A percentile compares a stretch with the other conserved stretches of the same genome.
phyloP scores from a whole-genome alignment of 2,329 filamentous ascomycete genomes.

The Fusarium subglutinans region DNA sequence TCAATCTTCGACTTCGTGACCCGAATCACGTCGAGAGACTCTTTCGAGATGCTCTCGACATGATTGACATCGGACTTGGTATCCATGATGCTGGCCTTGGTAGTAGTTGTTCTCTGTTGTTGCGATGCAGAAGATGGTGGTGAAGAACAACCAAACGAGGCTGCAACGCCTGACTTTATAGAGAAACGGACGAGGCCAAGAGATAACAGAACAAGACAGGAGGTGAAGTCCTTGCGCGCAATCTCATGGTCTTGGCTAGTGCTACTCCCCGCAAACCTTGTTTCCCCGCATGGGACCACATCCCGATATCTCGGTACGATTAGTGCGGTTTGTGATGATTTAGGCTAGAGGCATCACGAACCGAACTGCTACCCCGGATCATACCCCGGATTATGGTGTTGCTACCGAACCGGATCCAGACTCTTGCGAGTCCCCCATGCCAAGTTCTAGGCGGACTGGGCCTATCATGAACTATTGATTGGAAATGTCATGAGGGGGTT shows the following conservation, averaged over 20 bases:
- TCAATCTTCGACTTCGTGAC: slow-evolving; percentile 30
- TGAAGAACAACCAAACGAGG: background rate
- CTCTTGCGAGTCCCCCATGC: background rate
- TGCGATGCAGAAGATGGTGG: slow-evolving; percentile 8
- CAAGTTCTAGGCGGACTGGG: background rate
- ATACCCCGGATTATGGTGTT: slow-evolving; percentile 14
- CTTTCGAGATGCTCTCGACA: slow-evolving; percentile 30
- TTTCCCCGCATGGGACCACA: slow-evolving; percentile 32
- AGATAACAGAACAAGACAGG: background rate
- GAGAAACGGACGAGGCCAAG: slow-evolving; percentile 5
- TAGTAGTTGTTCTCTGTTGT: background rate
- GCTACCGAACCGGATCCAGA: slow-evolving; percentile 29
- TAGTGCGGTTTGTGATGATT: background rate
- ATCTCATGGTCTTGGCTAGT: slow-evolving; percentile 16
- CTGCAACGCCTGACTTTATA: slow-evolving; percentile 13
- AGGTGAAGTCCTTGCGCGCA: background rate
- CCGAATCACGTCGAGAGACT: slow-evolving; percentile 28
- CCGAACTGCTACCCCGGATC: slow-evolving; percentile 22
- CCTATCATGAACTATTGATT: slow-evolving; percentile 11
- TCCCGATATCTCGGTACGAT: slow-evolving; percentile 24
- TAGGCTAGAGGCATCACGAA: slow-evolving; percentile 25
- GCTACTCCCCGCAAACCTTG: slow-evolving; percentile 14
- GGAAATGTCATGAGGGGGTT: background rate
- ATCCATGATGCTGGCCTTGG: slow-evolving; percentile 21
- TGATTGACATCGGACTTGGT: slow-evolving; percentile 28